Percentiles rank a stretch among this genome's conserved stretches.
phyloP scores from a whole-genome alignment of 2,329 filamentous ascomycete genomes.

The Dactylella cylindrospora region DNA sequence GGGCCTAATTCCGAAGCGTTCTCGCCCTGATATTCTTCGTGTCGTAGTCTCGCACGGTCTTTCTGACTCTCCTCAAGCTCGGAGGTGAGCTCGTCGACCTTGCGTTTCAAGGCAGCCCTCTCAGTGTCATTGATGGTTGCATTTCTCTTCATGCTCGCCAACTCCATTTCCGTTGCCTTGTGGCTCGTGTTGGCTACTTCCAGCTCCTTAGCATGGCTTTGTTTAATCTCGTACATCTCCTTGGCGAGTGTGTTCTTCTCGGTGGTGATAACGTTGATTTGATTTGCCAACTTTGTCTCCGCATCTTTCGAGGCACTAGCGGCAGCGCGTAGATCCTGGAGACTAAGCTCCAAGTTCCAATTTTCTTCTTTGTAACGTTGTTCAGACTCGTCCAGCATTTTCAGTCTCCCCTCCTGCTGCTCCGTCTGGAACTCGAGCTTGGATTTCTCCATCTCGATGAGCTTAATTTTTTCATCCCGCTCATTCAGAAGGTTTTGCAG shows the following conservation, averaged over 20 bases:
- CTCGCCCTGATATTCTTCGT: slow-evolving; percentile 65
- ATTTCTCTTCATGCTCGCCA: slow-evolving; percentile 79
- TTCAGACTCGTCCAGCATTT: slow-evolving; percentile 86
- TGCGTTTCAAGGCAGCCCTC: slow-evolving; percentile 73
- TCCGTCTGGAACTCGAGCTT: slow-evolving; percentile 81
- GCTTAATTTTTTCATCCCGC: slow-evolving; percentile 81
- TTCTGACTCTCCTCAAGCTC: slow-evolving; percentile 48
- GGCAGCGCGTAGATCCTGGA: slow-evolving; percentile 75
- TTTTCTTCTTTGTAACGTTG: slow-evolving; percentile 97
- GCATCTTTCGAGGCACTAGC: slow-evolving; percentile 76
- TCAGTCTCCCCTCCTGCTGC: slow-evolving; percentile 74
- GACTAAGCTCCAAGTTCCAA: slow-evolving; percentile 90
- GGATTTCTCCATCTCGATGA: slow-evolving; percentile 71
- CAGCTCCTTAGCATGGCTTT: slow-evolving; percentile 78
- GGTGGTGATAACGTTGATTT: slow-evolving; percentile 66
- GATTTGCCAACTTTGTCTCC: slow-evolving; percentile 77
- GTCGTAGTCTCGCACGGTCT: slow-evolving; percentile 63
- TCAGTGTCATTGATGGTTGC: slow-evolving; percentile 77
- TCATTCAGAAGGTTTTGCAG: slow-evolving; percentile 81
- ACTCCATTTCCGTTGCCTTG: slow-evolving; percentile 67
- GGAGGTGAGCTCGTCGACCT: slow-evolving; percentile 76
- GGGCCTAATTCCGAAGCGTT: slow-evolving; percentile 64
- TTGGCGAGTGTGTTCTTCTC: slow-evolving; percentile 79
- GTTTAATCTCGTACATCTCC: slow-evolving; percentile 86
- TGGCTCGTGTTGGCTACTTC: slow-evolving; percentile 74